A percentile compares a stretch with the other conserved stretches of the same genome.
Conservation (phyloP, 306 rosid genomes). For the Gillenia trifoliata region DNA sequence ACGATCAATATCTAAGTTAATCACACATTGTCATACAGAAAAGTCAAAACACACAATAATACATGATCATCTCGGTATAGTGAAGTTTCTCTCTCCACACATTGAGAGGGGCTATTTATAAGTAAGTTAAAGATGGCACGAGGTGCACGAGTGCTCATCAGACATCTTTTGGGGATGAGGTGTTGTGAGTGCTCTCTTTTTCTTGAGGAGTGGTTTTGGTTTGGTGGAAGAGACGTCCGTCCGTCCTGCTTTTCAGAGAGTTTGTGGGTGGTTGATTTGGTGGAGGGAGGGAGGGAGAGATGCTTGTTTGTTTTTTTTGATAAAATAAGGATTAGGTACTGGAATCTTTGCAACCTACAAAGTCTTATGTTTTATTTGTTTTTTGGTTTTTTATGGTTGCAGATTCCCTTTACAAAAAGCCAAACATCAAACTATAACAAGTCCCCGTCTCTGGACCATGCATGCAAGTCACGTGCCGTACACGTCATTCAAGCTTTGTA, state of each 20-base stretch:
- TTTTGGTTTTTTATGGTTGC: conserved; percentile 5
- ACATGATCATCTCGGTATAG: no score
- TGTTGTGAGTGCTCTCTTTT: conserved; percentile 7
- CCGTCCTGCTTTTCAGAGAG: neutral
- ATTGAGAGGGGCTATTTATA: neutral
- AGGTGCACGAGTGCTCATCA: conserved; percentile 30
- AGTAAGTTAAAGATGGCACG: conserved; percentile 28
- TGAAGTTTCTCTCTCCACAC: neutral
- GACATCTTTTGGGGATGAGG: conserved; percentile 3
- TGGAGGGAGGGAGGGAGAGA: neutral
- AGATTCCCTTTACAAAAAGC: conserved; percentile 9
- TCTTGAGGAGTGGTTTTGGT: conserved; percentile 6
- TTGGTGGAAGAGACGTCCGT: neutral
- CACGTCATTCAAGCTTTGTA: neutral
- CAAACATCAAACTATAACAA: neutral
- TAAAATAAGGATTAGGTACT: conserved; percentile 1
- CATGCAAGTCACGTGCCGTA: neutral
- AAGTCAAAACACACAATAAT: no score
- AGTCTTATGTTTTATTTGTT: neutral
- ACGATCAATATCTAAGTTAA: no score
- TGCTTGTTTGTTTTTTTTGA: neutral
- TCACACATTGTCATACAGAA: no score
- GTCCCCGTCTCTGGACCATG: neutral
- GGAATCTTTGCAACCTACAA: neutral
- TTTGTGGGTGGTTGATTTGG: conserved; percentile 1